Evolutionary conservation across 768 basidiomycete species (phyloP).

Genomic region (Lentinula detonsa): DNA sequence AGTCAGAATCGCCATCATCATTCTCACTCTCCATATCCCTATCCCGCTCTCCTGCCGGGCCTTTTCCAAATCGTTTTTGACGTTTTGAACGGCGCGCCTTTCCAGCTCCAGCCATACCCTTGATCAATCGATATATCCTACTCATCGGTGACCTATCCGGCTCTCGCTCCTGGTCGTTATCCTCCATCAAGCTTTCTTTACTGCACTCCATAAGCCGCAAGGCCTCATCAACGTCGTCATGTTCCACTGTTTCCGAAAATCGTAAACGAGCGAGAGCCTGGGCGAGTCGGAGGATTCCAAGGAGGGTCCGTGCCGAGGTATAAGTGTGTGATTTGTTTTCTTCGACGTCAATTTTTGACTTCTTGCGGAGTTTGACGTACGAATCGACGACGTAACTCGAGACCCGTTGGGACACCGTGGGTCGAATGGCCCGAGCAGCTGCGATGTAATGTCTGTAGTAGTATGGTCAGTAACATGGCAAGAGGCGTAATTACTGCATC

Average conservation of each 20-base stretch:
- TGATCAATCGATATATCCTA: conserved; percentile 88
- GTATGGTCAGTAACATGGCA: not conserved
- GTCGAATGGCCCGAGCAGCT: conserved; percentile 79
- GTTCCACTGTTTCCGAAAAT: conserved; percentile 73
- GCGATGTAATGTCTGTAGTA: conserved; percentile 86
- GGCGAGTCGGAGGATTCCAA: conserved; percentile 89
- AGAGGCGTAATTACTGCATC: not conserved
- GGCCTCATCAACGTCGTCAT: conserved; percentile 93
- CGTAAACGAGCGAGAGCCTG: conserved; percentile 93
- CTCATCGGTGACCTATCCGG: conserved; percentile 74
- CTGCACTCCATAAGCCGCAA: conserved; percentile 95
- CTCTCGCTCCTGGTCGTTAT: conserved; percentile 62
- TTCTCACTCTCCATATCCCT: conserved; percentile 66
- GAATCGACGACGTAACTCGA: conserved; percentile 93
- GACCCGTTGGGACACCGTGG: conserved; percentile 82
- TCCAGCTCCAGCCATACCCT: conserved; percentile 62
- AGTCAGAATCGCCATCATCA: conserved; percentile 55
- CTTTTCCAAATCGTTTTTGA: conserved; percentile 55
- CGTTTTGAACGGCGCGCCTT: conserved; percentile 33
- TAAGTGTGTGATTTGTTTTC: conserved; percentile 89
- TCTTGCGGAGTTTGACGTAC: conserved; percentile 92
- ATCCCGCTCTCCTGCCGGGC: conserved; percentile 65
- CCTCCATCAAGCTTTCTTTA: conserved; percentile 86
- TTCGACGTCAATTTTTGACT: conserved; percentile 85
- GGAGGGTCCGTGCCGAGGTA: conserved; percentile 92